A percentile compares a stretch with the other conserved stretches of the same genome.
Conservation (phyloP, 352 stramenopile genomes). For the Pythium grandisporangium region DNA sequence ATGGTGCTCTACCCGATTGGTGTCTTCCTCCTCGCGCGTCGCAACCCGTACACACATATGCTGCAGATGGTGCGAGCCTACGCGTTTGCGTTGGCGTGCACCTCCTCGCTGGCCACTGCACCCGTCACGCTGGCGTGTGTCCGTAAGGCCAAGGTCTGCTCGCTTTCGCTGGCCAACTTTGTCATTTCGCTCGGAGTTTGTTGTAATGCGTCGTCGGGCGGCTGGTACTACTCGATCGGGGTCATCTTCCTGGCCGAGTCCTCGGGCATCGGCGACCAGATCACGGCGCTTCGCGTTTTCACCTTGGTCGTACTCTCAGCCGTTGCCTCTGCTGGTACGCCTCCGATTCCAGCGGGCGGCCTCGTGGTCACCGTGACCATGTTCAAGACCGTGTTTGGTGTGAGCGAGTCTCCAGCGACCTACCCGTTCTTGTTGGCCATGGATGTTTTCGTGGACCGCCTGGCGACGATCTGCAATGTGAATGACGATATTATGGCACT, state of each 20-base stretch:
- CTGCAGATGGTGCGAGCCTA: constrained; percentile 52
- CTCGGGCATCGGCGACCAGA: constrained; percentile 39
- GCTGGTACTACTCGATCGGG: constrained; percentile 54
- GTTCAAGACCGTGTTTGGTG: constrained; percentile 55
- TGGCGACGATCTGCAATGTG: constrained; percentile 63
- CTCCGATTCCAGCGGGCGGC: constrained; percentile 38
- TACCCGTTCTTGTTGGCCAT: constrained; percentile 52
- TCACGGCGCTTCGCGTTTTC: constrained; percentile 32
- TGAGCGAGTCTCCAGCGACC: constrained; percentile 29
- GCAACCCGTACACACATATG: constrained; percentile 70
- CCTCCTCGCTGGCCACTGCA: constrained; percentile 58
- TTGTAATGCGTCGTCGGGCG: constrained; percentile 45
- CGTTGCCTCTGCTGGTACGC: constrained; percentile 35
- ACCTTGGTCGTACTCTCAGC: constrained; percentile 47
- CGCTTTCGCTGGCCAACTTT: constrained; percentile 65
- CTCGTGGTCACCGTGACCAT: constrained; percentile 53
- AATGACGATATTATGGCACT: constrained; percentile 76
- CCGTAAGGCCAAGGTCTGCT: constrained; percentile 50
- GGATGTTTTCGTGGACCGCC: constrained; percentile 57
- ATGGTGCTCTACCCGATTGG: constrained; percentile 47
- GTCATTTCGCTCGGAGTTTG: constrained; percentile 61
- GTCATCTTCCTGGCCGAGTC: constrained; percentile 57
- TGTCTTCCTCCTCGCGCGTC: constrained; percentile 54
- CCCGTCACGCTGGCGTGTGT: constrained; percentile 56
- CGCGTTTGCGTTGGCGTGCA: constrained; percentile 51